These are phyloP conservation scores for Barnettozyma hawaiiensis DNA, from an alignment of 1,139 yeast genomes.

Conservation along the genomic window DNA sequence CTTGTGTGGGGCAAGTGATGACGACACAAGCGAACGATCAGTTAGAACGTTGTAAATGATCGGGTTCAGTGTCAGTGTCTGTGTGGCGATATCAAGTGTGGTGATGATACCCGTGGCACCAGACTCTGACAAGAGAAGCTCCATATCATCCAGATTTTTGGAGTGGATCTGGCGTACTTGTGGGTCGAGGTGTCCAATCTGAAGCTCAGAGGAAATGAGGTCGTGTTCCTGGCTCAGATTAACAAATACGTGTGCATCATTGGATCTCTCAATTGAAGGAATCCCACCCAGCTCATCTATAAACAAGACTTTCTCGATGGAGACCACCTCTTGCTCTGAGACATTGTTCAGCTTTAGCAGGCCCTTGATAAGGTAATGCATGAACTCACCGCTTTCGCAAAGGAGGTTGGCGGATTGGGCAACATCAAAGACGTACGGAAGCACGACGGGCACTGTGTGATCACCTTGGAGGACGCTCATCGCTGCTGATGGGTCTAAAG, in stretches of 20 bases:
- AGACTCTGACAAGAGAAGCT: conserved; percentile 30
- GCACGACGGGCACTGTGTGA: conserved; percentile 18
- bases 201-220: conserved; percentile 56
- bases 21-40: conserved; percentile 87
- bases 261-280: conserved; percentile 77
- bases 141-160: conserved; percentile 31
- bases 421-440: conserved; percentile 20
- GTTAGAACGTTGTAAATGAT: conserved; percentile 83
- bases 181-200: conserved; percentile 22
- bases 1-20: conserved; percentile 79
- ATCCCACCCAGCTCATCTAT: conserved; percentile 84
- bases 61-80: conserved; percentile 43
- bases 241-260: conserved; percentile 82
- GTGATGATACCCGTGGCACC: conserved; percentile 36
- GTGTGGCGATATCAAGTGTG: conserved; percentile 26
- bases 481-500: neutral
- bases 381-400: conserved; percentile 17
- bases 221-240: conserved; percentile 79
- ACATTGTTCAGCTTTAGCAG: conserved; percentile 14
- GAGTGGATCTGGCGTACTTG: conserved; percentile 24
- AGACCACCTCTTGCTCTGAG: conserved; percentile 12
- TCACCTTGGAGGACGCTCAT: neutral
- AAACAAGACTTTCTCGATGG: conserved; percentile 75
- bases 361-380: conserved; percentile 15
- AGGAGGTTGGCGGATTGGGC: neutral